These are phyloP conservation scores for Cercospora citrullina DNA, from an alignment of 2,329 filamentous ascomycete genomes.

Conservation along the genomic window DNA sequence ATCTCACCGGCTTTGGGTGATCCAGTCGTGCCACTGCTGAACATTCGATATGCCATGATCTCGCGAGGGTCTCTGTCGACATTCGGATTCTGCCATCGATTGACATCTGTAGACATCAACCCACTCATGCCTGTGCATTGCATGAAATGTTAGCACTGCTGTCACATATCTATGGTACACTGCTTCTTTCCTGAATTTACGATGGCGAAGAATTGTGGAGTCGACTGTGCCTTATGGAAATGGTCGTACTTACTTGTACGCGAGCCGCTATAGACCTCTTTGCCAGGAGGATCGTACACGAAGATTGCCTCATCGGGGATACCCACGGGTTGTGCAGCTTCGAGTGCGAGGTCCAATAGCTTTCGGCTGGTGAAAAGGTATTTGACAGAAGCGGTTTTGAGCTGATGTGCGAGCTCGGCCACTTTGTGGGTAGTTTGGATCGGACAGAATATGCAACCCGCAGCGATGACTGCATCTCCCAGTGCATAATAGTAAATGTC, in stretches of 20 bases:
- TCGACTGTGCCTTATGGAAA: no score
- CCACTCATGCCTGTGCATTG: neutral
- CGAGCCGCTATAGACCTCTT: neutral
- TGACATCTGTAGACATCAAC: constrained; percentile 37
- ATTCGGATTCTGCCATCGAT: constrained; percentile 45
- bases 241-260: neutral
- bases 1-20: constrained; percentile 60
- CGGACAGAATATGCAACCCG: constrained; percentile 18
- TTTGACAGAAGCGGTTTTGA: constrained; percentile 25
- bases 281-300: constrained; percentile 40
- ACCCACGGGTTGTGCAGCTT: constrained; percentile 42
- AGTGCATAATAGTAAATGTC: constrained; percentile 19
- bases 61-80: constrained; percentile 49
- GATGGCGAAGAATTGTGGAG: neutral
- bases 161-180: no score
- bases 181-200: neutral
- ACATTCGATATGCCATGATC: constrained; percentile 45
- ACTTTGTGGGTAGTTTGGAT: constrained; percentile 9
- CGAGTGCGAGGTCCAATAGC: constrained; percentile 19
- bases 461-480: constrained; percentile 18
- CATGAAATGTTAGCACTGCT: no score
- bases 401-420: constrained; percentile 5
- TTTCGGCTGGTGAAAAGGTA: constrained; percentile 33
- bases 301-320: constrained; percentile 45
- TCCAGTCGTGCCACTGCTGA: constrained; percentile 59